A percentile compares a stretch with the other conserved stretches of the same genome.
Evolutionary conservation across 257 asterid genomes (phyloP).

Genomic region (Penstemon newberryi): DNA sequence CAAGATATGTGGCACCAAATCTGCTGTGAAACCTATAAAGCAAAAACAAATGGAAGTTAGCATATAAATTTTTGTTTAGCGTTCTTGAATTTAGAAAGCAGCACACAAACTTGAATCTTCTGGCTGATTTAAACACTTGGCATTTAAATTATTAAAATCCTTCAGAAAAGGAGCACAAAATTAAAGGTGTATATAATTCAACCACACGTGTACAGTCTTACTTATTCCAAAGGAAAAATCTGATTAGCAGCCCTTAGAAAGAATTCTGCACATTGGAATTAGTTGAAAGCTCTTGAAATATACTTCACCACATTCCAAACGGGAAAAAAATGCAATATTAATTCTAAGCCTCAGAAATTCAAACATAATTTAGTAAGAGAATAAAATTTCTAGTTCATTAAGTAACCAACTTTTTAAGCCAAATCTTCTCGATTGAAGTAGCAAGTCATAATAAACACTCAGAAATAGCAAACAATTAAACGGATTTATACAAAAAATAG

Average conservation of each 20-base stretch:
- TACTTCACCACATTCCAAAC: conserved; percentile 12
- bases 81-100: too few relatives aligned
- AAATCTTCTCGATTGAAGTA: background rate
- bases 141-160: background rate
- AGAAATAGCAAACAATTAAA: background rate
- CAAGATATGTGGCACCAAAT: conserved; percentile 17
- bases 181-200: too few relatives aligned
- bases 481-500: background rate
- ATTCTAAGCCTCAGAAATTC: background rate
- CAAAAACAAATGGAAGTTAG: background rate
- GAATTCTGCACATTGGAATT: background rate
- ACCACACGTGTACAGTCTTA: too few relatives aligned
- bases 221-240: too few relatives aligned
- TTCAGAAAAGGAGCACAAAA: background rate
- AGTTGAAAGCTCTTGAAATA: background rate
- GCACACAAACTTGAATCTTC: too few relatives aligned
- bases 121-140: too few relatives aligned
- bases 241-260: background rate
- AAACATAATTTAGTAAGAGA: background rate
- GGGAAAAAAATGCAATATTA: background rate
- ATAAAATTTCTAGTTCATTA: conserved; percentile 22
- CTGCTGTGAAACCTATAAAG: background rate
- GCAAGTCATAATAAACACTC: background rate
- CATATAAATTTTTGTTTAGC: too few relatives aligned
- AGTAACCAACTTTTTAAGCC: background rate